Evolutionary conservation across 768 basidiomycete species (phyloP), one percentile per base, ranked within the genome.

Genomic region (Termitomyces sp.): DNA sequence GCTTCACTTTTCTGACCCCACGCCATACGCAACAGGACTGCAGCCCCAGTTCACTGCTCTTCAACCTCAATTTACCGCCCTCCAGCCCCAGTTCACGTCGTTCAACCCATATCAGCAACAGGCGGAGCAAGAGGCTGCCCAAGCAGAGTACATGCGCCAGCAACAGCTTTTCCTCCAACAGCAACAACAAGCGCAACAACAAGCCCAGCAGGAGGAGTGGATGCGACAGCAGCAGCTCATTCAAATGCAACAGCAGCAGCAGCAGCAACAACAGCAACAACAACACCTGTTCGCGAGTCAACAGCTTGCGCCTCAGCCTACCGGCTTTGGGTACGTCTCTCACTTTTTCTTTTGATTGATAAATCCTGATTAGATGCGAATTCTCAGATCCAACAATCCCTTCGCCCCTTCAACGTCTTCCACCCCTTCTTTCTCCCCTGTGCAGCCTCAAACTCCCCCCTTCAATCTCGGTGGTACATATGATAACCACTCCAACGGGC

Each of bases 21-120:
- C 84, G 27, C 76, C 83, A 18, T 84, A 82, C 58, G 74, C 82
- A 22, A 76, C 78, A 32, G 83, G 83, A 10, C 73, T 86, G 20
- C 84, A 84, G 60, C 82, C 78, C 5, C 80, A 81, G 60, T 77
- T 68, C 22, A 76, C 78, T 37, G 83, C 83, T 14, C 72, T 86
- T 27, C 84, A 85, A 59, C 82, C 78, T 5, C 80, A 82, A 62
- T 77, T 68, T 56, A 80, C 79, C 5, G 63, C 76, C 40, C 63
- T 93, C 30, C 89, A 89, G 63, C 90, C 91, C 0, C 94, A 95
- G 65, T 92, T 90, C 70, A 94, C 92, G 8, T 86, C 91, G 0
- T 98, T 93, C 80, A 98, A 98, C 71, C 92, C 92, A 0, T 94
- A 93, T 62, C 91, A 93, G 67, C 93, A 95, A 69, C 95, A 95